Conservation (phyloP, 352 stramenopile genomes). For the Globisporangium takayamanum region DNA sequence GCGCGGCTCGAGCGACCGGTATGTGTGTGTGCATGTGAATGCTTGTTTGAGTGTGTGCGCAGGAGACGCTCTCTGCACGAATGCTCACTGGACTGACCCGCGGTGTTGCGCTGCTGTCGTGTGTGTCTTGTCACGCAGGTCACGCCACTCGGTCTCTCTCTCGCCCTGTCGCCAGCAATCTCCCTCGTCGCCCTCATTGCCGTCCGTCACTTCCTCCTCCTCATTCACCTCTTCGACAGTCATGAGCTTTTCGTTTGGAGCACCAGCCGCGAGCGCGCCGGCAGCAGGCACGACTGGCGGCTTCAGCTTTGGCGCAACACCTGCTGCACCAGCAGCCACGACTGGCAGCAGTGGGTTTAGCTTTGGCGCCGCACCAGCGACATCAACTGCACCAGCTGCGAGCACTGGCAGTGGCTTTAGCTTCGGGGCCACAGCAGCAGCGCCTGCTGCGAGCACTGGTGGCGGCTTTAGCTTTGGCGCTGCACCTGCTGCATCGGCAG, state of each 20-base stretch:
- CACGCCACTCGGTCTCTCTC: too few relatives aligned
- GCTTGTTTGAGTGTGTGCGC: neutral
- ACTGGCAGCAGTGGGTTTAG: slow-evolving; percentile 6
- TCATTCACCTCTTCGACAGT: slow-evolving; percentile 1
- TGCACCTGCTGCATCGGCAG: slow-evolving; percentile 3
- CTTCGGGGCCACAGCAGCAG: slow-evolving; percentile 10
- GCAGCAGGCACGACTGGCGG: slow-evolving; percentile 16
- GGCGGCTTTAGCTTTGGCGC: slow-evolving; percentile 16
- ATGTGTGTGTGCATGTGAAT: neutral
- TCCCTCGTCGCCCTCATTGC: neutral
- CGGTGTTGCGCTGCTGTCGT: neutral
- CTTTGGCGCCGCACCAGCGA: slow-evolving; percentile 10
- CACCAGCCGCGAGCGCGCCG: slow-evolving; percentile 15
- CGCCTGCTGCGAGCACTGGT: neutral
- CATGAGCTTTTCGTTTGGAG: slow-evolving; percentile 51
- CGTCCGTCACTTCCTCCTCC: neutral
- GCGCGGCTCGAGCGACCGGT: neutral
- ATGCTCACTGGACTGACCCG: neutral
- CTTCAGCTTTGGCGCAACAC: slow-evolving; percentile 33
- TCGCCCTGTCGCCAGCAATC: neutral
- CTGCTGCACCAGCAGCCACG: slow-evolving; percentile 9
- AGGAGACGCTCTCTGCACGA: neutral
- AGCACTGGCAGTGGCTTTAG: slow-evolving; percentile 17
- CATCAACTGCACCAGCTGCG: slow-evolving; percentile 4
- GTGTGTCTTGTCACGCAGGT: neutral